Evolutionary conservation across 1,284 basidiomycete genomes (phyloP).

Genomic region (Melanopsichium pennsylvanicum): DNA sequence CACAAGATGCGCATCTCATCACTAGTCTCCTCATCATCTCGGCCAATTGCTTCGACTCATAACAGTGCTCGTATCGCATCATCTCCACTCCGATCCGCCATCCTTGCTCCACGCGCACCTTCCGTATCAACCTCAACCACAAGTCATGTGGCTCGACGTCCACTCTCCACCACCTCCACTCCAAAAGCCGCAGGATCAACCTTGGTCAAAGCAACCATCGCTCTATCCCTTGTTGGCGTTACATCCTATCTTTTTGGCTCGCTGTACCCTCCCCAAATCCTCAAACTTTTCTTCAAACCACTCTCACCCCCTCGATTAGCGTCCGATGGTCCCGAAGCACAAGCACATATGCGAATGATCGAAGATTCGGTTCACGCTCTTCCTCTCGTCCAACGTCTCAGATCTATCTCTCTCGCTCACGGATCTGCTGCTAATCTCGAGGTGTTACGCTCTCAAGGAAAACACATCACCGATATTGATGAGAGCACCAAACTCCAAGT

Average conservation of each 20-base stretch:
- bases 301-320: slow-evolving; percentile 75
- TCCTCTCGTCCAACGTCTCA: slow-evolving; percentile 67
- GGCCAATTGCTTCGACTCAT: not conserved
- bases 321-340: slow-evolving; percentile 73
- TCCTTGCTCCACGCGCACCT: not conserved
- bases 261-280: slow-evolving; percentile 73
- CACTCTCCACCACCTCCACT: slow-evolving; percentile 30
- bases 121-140: not conserved
- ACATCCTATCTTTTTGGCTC: slow-evolving; percentile 71
- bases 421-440: slow-evolving; percentile 29
- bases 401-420: slow-evolving; percentile 24
- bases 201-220: slow-evolving; percentile 37
- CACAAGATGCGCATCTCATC: slow-evolving; percentile 17
- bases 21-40: slow-evolving; percentile 6
- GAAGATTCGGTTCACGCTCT: slow-evolving; percentile 77
- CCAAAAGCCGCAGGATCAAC: slow-evolving; percentile 15
- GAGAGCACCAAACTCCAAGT: slow-evolving; percentile 23
- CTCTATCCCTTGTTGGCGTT: slow-evolving; percentile 44
- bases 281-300: slow-evolving; percentile 76
- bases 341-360: slow-evolving; percentile 72
- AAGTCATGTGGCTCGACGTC: slow-evolving; percentile 4
- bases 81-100: too few species aligned
- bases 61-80: not conserved
- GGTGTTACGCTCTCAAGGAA: slow-evolving; percentile 27
- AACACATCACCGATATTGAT: slow-evolving; percentile 28